Conservation (phyloP, 352 stramenopile species). For the Globisporangium abappressorium region DNA sequence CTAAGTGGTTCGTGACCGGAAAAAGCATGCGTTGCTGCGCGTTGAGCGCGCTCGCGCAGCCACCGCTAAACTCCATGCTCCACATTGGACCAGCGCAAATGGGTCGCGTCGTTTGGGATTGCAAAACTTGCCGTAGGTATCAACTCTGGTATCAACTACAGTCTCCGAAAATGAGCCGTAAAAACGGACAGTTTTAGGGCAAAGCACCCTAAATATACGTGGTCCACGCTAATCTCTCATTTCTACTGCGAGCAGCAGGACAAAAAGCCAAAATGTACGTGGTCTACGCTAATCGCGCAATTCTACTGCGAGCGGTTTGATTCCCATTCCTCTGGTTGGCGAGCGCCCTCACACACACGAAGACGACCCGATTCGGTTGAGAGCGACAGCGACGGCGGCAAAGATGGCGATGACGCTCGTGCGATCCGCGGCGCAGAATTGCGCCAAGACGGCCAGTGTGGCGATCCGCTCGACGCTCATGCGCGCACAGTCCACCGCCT, state of each 20-base stretch:
- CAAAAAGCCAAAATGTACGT: no score
- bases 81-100: conserved; percentile 25
- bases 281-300: no score
- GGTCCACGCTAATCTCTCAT: no score
- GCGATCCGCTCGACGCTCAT: conserved; percentile 16
- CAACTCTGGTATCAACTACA: no score
- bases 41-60: conserved; percentile 29
- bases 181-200: no score
- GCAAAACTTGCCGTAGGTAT: no score
- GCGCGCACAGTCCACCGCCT: conserved; percentile 13
- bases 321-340: background rate
- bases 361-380: background rate
- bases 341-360: background rate
- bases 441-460: conserved; percentile 22
- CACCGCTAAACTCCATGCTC: conserved; percentile 36
- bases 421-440: conserved; percentile 33
- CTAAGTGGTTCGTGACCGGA: conserved; percentile 24
- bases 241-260: no score
- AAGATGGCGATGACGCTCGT: conserved; percentile 44
- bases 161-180: no score
- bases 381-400: background rate
- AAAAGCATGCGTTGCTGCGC: conserved; percentile 53
- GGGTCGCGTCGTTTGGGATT: background rate
- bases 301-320: no score
- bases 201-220: no score